Percentiles rank a stretch among this genome's conserved stretches.
phyloP scores from a whole-genome alignment of 78 protist species.

The Tieghemostelium lacteum region DNA sequence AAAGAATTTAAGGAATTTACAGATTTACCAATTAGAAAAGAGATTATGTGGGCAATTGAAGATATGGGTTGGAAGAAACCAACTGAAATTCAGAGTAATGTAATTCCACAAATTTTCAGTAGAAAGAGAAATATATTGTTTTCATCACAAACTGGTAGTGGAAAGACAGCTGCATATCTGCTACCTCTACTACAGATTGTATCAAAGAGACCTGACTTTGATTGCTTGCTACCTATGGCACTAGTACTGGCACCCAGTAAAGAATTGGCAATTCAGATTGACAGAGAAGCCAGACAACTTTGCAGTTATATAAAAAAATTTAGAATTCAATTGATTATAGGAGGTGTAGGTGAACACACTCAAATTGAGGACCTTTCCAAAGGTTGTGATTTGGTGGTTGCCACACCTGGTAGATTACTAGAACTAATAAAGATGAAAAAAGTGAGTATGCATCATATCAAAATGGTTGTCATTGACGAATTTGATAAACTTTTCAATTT shows the following conservation, averaged over 20 bases:
- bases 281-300: background rate
- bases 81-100: conserved; percentile 35
- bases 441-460: conserved; percentile 10
- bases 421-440: background rate
- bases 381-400: conserved; percentile 55
- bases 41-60: conserved; percentile 18
- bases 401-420: conserved; percentile 40
- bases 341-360: conserved; percentile 56
- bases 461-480: conserved; percentile 58
- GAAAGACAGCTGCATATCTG: conserved; percentile 51
- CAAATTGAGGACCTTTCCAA: conserved; percentile 1
- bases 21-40: conserved; percentile 4
- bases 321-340: conserved; percentile 12
- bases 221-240: conserved; percentile 42
- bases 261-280: conserved; percentile 48
- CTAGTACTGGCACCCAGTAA: conserved; percentile 53
- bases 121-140: conserved; percentile 40
- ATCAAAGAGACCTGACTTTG: background rate
- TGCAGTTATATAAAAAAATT: background rate
- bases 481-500: conserved; percentile 66
- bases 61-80: conserved; percentile 36
- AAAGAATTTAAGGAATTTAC: too few species aligned
- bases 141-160: conserved; percentile 54
- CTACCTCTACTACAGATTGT: conserved; percentile 54
- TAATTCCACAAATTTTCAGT: conserved; percentile 34